Base-by-base conservation (phyloP, 1,139 yeast species). In the Arxiozyma heterogenica region DNA sequence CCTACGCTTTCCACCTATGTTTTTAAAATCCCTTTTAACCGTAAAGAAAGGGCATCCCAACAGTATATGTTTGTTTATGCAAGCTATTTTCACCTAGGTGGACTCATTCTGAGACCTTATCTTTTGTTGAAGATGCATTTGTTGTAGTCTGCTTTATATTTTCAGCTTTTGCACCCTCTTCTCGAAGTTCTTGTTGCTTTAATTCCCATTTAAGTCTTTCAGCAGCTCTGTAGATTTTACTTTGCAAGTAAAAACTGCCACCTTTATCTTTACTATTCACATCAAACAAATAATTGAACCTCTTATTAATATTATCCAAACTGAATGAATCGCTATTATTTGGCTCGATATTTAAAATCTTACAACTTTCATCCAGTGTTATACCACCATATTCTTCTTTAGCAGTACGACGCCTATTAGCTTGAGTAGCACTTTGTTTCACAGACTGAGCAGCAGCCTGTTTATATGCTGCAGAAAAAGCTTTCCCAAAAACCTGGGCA, bases 391-490 rank as follows among this genome's bases (percentile, higher is more conserved):
- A 67, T 52, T 69, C 71, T 20, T 66, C 67, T 23, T 82, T 79
- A 64, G 83, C 80, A 15, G 84, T 77, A 27, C 55, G 55, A 22
- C 54, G 74, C 53, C 77, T 69, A 0, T 72, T 70, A 2, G 81
- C 79, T 30, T 78, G 74, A 18, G 79, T 74, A 21, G 95, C 88
- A 53, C 78, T 74, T 61, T 81, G 81, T 51, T 85, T 81, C 8
- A 89, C 87, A 11, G 89, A 80, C 44, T 89, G 90, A 55, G 87
- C 84, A 20, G 97, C 95, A 1, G 98, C 98, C 73, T 93, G 98
- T 65, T 85, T 86, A 76, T 91, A 93, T 0, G 98, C 98, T 69
- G 90, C 96, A n/a, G 91, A 80, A 71, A 93, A 93, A 0, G 98
- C 98, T 61, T 88, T 81, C 53, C 98, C 98, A 68, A 93, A 90